These are phyloP conservation scores for Rhazya stricta DNA, from an alignment of 257 asterid genomes.

Conservation along the genomic window DNA sequence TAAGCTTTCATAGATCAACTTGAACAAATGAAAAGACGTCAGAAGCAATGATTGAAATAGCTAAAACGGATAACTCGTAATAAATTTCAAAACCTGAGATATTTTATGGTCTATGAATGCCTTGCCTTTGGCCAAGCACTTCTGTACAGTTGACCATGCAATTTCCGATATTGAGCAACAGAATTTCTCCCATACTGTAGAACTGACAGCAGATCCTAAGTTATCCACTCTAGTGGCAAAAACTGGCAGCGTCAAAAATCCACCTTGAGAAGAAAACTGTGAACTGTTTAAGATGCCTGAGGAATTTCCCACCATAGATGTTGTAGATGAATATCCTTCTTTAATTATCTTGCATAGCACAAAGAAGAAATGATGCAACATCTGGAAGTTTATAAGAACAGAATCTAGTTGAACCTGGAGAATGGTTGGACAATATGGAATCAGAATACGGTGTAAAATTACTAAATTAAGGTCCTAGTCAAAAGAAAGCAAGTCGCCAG, in stretches of 20 bases:
- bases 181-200: slow-evolving; percentile 59
- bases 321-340: slow-evolving; percentile 60
- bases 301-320: slow-evolving; percentile 24
- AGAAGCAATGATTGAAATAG: neutral
- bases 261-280: slow-evolving; percentile 64
- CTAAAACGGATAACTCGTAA: neutral
- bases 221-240: slow-evolving; percentile 37
- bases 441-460: neutral
- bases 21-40: neutral
- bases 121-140: slow-evolving; percentile 84
- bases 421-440: slow-evolving; percentile 2
- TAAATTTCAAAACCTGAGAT: slow-evolving; percentile 57
- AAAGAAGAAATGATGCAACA: slow-evolving; percentile 85
- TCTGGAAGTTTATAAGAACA: slow-evolving; percentile 63
- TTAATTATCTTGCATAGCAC: slow-evolving; percentile 75
- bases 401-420: slow-evolving; percentile 76
- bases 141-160: slow-evolving; percentile 69
- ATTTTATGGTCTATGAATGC: slow-evolving; percentile 54
- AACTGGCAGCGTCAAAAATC: slow-evolving; percentile 65
- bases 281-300: slow-evolving; percentile 34
- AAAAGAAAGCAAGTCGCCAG: neutral
- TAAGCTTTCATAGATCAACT: neutral
- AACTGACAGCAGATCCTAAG: slow-evolving; percentile 33
- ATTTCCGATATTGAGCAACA: slow-evolving; percentile 58
- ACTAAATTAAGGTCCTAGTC: neutral